A percentile compares a stretch with the other conserved stretches of the same genome.
Conservation (phyloP, 805 yeast genomes). For the Wickerhamomyces strasburgensis region DNA sequence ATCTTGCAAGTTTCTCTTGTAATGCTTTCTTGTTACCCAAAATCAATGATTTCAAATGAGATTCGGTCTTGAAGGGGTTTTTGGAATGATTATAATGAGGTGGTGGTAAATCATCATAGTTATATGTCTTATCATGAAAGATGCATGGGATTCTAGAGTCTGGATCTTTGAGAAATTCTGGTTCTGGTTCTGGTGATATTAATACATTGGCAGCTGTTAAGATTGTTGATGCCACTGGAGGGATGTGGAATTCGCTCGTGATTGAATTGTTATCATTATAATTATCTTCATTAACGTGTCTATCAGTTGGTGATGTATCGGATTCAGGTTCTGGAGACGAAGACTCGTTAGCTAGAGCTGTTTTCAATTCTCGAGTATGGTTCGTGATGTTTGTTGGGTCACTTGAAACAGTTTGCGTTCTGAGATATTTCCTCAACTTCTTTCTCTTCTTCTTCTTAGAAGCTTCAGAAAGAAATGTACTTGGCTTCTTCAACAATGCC, state of each 20-base stretch:
- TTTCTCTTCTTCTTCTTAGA: constrained; percentile 9
- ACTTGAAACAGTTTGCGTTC: constrained; percentile 21
- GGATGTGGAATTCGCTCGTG: constrained; percentile 31
- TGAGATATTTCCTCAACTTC: constrained; percentile 17
- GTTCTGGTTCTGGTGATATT: constrained; percentile 75
- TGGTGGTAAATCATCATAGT: constrained; percentile 60
- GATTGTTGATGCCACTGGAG: constrained; percentile 73
- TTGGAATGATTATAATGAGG: constrained; percentile 31
- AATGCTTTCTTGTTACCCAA: constrained; percentile 15
- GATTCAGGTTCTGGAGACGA: constrained; percentile 7
- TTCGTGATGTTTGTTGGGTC: too few species aligned
- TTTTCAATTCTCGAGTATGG: constrained; percentile 5
- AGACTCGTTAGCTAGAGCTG: constrained; percentile 1
- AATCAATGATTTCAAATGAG: constrained; percentile 1
- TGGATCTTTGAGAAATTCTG: constrained; percentile 66
- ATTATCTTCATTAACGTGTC: constrained; percentile 7
- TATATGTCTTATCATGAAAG: constrained; percentile 76
- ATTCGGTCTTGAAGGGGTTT: neutral
- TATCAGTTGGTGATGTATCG: constrained; percentile 1
- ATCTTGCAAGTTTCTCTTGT: constrained; percentile 76
- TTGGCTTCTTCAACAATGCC: constrained; percentile 2
- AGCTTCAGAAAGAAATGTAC: constrained; percentile 4
- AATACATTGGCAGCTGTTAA: constrained; percentile 74
- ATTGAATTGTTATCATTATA: constrained; percentile 9
- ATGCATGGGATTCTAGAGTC: constrained; percentile 57